These are phyloP conservation scores for Urtica urens DNA, from an alignment of 306 rosid genomes.

Conservation along the genomic window DNA sequence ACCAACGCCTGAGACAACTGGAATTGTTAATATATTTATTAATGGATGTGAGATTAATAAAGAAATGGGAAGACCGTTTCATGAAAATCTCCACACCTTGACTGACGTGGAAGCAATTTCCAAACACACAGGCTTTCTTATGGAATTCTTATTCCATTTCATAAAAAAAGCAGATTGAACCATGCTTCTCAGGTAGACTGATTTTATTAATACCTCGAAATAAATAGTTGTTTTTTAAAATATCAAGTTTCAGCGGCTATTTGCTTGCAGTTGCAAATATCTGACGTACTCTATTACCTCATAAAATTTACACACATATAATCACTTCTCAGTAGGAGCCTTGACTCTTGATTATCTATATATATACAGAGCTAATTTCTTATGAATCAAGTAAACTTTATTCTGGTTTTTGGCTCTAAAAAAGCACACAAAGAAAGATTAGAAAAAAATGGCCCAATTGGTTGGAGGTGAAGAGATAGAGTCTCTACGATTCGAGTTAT, in stretches of 20 bases:
- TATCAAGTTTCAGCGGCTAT: conserved; percentile 7
- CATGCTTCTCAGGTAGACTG: background rate
- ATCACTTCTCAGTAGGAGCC: background rate
- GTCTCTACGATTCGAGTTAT: conserved; percentile 19
- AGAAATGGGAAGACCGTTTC: too few species aligned
- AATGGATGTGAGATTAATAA: too few species aligned
- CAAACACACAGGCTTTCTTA: too few species aligned
- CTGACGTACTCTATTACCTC: conserved; percentile 31
- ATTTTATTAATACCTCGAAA: background rate
- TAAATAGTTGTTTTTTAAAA: background rate
- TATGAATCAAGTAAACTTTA: background rate
- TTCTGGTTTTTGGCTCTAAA: too few species aligned
- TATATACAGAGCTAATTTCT: background rate
- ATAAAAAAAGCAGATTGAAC: background rate
- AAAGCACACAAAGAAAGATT: too few species aligned
- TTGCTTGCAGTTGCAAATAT: conserved; percentile 17
- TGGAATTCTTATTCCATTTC: too few species aligned
- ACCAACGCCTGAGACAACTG: too few species aligned
- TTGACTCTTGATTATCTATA: background rate
- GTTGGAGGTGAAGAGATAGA: conserved; percentile 35
- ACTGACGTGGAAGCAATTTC: too few species aligned
- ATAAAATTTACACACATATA: background rate
- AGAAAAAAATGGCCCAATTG: conserved; percentile 36
- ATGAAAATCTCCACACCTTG: too few species aligned
- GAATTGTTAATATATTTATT: too few species aligned